These are phyloP conservation scores for Venturia oleaginea DNA, from an alignment of 2,329 filamentous ascomycete genomes.

Conservation along the genomic window DNA sequence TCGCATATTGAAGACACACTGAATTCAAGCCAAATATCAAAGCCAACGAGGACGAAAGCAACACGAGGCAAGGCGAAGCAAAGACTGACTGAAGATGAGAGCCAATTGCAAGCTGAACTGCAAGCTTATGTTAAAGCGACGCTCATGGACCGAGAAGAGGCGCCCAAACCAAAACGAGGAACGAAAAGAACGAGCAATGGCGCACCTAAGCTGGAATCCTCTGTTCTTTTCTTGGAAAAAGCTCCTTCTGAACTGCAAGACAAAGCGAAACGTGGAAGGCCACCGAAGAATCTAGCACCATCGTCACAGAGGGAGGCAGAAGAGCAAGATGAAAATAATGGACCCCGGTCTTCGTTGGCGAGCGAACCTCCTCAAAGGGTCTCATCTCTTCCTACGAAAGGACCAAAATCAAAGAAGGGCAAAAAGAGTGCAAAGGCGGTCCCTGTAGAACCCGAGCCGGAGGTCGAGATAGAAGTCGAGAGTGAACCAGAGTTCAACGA, in stretches of 20 bases:
- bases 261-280: constrained; percentile 12
- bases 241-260: constrained; percentile 45
- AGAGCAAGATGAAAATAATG: constrained; percentile 5
- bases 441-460: constrained; percentile 14
- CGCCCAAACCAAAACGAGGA: constrained; percentile 19
- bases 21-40: constrained; percentile 2
- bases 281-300: background rate
- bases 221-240: constrained; percentile 20
- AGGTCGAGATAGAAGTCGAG: background rate
- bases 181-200: constrained; percentile 32
- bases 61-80: constrained; percentile 23
- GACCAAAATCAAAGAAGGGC: constrained; percentile 15
- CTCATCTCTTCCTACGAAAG: constrained; percentile 4
- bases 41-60: constrained; percentile 14
- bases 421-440: constrained; percentile 15
- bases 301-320: background rate
- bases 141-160: constrained; percentile 11
- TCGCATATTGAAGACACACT: constrained; percentile 12
- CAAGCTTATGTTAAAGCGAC: constrained; percentile 15
- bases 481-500: background rate
- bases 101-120: constrained; percentile 22
- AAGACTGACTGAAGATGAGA: constrained; percentile 19
- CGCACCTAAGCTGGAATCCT: constrained; percentile 20
- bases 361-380: background rate
- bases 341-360: background rate